Conservation (phyloP, 139 green algal genomes). For the Chlorella sp. region DNA sequence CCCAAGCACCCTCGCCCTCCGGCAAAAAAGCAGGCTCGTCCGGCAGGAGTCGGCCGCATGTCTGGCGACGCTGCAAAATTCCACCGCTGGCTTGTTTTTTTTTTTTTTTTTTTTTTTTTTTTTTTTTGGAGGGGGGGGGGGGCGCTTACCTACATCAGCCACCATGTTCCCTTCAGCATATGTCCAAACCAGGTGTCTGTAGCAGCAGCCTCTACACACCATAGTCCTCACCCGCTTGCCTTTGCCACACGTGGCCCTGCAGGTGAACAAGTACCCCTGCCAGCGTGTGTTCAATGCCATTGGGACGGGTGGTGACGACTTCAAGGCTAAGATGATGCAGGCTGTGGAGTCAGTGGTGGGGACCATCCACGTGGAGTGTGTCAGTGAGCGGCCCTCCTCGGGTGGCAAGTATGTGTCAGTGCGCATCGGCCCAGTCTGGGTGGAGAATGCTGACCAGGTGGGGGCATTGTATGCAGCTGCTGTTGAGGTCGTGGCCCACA, state of each 20-base stretch:
- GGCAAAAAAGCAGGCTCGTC: no score
- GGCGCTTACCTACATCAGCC: no score
- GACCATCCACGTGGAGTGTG: constrained; percentile 19
- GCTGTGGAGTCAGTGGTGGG: constrained; percentile 28
- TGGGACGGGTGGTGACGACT: constrained; percentile 18
- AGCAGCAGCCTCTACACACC: no score
- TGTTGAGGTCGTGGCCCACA: neutral
- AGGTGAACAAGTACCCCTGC: constrained; percentile 40
- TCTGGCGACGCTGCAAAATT: no score
- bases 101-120: no score
- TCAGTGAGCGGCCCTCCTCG: constrained; percentile 21
- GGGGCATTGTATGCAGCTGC: neutral
- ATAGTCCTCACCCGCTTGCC: neutral
- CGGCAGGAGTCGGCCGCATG: no score
- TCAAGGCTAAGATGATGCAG: constrained; percentile 19
- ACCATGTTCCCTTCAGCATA: no score
- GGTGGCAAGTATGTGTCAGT: constrained; percentile 30
- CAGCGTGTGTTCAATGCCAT: constrained; percentile 32
- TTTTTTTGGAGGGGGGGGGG: no score
- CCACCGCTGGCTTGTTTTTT: no score
- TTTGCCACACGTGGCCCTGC: neutral
- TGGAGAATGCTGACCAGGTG: constrained; percentile 30
- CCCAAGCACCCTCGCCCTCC: no score
- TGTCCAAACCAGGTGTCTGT: no score
- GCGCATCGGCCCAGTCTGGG: constrained; percentile 25